Percentiles rank a stretch among this genome's conserved stretches.
Conservation (phyloP, 1,284 basidiomycete species). For the Hymenochaete sp. region DNA sequence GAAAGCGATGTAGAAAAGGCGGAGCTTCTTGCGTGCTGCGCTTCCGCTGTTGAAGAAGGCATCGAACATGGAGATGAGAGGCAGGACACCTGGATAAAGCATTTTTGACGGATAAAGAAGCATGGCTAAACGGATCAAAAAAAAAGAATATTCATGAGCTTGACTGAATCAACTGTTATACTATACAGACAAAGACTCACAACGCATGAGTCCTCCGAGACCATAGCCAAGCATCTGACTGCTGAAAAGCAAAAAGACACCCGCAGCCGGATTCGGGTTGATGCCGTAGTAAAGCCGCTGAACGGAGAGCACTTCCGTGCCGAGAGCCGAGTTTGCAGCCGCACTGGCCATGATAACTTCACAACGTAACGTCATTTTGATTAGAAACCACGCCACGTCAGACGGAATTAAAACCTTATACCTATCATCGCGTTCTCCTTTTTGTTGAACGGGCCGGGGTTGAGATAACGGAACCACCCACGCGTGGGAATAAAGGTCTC, state of each 20-base stretch:
- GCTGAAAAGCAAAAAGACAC: conserved; percentile 38
- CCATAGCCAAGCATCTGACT: conserved; percentile 50
- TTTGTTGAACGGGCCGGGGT: conserved; percentile 28
- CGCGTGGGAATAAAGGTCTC: conserved; percentile 24
- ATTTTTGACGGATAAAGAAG: conserved; percentile 31
- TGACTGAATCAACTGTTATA: no score
- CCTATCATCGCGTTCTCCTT: conserved; percentile 54
- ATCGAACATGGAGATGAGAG: conserved; percentile 33
- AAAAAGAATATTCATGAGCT: no score
- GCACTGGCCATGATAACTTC: neutral
- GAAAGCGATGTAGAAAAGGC: conserved; percentile 43
- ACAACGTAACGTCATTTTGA: conserved; percentile 23
- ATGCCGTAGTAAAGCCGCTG: conserved; percentile 44
- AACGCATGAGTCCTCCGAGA: conserved; percentile 36
- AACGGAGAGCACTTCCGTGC: conserved; percentile 27
- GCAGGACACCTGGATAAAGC: conserved; percentile 18
- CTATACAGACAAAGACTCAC: no score
- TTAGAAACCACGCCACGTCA: conserved; percentile 39
- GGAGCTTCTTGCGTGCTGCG: conserved; percentile 51
- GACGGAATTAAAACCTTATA: conserved; percentile 52
- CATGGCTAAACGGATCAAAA: no score
- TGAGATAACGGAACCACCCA: conserved; percentile 22
- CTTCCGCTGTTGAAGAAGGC: conserved; percentile 43
- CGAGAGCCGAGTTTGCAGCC: conserved; percentile 13
- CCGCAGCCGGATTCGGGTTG: conserved; percentile 39